phyloP scores from a whole-genome alignment of 83 land plant genomes.

The Larix sibirica region DNA sequence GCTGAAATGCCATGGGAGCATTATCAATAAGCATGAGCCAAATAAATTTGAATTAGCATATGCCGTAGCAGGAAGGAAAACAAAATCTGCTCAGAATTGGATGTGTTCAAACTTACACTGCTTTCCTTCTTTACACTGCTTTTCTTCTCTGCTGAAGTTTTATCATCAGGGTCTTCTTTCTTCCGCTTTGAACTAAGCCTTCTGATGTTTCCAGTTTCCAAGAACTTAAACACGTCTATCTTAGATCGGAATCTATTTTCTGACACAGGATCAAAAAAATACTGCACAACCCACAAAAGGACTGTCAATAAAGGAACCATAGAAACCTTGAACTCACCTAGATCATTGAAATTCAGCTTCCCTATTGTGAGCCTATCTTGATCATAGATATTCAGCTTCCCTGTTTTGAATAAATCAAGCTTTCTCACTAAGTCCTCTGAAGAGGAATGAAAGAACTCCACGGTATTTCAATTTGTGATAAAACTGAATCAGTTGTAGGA shows the following conservation, averaged over 20 bases:
- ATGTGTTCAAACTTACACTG: background rate
- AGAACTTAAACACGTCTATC: constrained; percentile 29
- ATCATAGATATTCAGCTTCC: no score
- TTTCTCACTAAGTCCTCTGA: no score
- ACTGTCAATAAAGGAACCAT: background rate
- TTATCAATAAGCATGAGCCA: background rate
- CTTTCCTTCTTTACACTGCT: background rate
- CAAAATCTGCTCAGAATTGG: background rate
- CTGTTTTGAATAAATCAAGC: no score
- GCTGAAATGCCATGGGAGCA: background rate
- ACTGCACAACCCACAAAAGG: constrained; percentile 26
- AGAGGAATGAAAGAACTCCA: no score
- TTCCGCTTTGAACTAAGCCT: constrained; percentile 18
- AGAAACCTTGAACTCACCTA: no score
- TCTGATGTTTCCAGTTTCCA: constrained; percentile 21
- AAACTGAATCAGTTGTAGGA: no score
- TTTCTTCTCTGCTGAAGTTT: background rate
- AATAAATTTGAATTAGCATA: background rate
- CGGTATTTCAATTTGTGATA: no score
- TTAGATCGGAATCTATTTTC: constrained; percentile 35
- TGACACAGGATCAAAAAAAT: constrained; percentile 39
- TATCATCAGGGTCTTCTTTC: background rate
- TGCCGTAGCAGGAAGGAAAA: background rate
- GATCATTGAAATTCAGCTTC: no score
- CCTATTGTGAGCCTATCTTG: no score